These are phyloP conservation scores for Curvularia eragrostidis DNA, from an alignment of 2,329 filamentous ascomycete genomes.

Conservation along the genomic window DNA sequence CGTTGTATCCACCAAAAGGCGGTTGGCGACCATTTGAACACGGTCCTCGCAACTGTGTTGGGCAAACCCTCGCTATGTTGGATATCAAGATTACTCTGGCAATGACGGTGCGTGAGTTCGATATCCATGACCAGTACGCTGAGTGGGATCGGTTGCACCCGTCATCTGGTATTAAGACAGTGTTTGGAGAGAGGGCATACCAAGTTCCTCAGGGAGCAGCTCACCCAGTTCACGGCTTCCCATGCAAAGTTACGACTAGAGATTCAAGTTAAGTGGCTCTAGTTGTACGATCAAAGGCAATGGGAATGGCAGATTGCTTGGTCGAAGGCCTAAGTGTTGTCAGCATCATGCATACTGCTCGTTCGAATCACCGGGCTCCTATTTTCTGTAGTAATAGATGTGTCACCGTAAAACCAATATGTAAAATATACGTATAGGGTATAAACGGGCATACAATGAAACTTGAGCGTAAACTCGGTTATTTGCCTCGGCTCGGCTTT, in stretches of 20 bases:
- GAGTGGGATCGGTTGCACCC: slow-evolving; percentile 21
- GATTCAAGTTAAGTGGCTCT: background rate
- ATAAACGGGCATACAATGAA: background rate
- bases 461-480: background rate
- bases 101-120: slow-evolving; percentile 30
- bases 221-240: slow-evolving; percentile 23
- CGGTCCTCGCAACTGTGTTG: slow-evolving; percentile 40
- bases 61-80: slow-evolving; percentile 27
- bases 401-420: background rate
- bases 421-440: background rate
- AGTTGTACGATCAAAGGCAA: too few relatives aligned
- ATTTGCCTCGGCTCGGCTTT: background rate
- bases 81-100: slow-evolving; percentile 24
- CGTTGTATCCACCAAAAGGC: slow-evolving; percentile 21
- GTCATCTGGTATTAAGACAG: slow-evolving; percentile 2
- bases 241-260: slow-evolving; percentile 48
- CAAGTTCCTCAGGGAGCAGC: slow-evolving; percentile 23
- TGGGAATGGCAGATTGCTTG: too few relatives aligned
- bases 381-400: background rate
- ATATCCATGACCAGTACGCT: slow-evolving; percentile 23
- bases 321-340: background rate
- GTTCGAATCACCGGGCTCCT: background rate
- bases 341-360: background rate
- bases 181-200: slow-evolving; percentile 20
- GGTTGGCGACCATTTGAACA: slow-evolving; percentile 50